A percentile compares a stretch with the other conserved stretches of the same genome.
Evolutionary conservation across 1,284 basidiomycete species (phyloP).

Genomic region (Ustilago lituana): DNA sequence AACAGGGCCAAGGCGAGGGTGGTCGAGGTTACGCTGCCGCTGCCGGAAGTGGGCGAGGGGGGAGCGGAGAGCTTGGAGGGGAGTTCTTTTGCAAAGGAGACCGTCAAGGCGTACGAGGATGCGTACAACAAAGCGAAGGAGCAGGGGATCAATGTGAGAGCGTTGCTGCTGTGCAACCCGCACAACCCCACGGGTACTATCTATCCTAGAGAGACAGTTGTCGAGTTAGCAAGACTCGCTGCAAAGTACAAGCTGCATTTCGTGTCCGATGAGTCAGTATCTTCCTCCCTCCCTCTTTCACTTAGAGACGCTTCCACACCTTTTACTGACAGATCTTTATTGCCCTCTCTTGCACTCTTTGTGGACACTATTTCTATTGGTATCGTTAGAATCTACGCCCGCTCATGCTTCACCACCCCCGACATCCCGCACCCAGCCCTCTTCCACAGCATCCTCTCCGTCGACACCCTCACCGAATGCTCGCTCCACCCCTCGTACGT

Average conservation of each 20-base stretch:
- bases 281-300: no score
- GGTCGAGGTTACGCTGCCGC: slow-evolving; percentile 26
- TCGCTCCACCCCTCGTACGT: slow-evolving; percentile 38
- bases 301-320: no score
- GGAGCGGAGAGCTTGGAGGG: neutral
- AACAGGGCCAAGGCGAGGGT: slow-evolving; percentile 33
- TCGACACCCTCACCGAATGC: slow-evolving; percentile 41
- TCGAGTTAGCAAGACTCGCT: slow-evolving; percentile 47
- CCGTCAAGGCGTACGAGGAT: slow-evolving; percentile 39
- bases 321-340: no score
- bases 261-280: slow-evolving; percentile 58
- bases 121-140: slow-evolving; percentile 26
- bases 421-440: slow-evolving; percentile 17
- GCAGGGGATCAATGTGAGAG: slow-evolving; percentile 32
- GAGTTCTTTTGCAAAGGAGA: slow-evolving; percentile 19
- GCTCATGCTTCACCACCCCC: slow-evolving; percentile 38
- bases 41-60: slow-evolving; percentile 3
- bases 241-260: slow-evolving; percentile 54
- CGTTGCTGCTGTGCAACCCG: slow-evolving; percentile 56
- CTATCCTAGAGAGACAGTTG: slow-evolving; percentile 45
- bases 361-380: no score
- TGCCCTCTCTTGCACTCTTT: no score
- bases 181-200: slow-evolving; percentile 58
- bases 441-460: slow-evolving; percentile 51
- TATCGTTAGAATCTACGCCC: slow-evolving; percentile 62